Conservation (phyloP, 768 basidiomycete species). For the Pulveroboletus sp. region DNA sequence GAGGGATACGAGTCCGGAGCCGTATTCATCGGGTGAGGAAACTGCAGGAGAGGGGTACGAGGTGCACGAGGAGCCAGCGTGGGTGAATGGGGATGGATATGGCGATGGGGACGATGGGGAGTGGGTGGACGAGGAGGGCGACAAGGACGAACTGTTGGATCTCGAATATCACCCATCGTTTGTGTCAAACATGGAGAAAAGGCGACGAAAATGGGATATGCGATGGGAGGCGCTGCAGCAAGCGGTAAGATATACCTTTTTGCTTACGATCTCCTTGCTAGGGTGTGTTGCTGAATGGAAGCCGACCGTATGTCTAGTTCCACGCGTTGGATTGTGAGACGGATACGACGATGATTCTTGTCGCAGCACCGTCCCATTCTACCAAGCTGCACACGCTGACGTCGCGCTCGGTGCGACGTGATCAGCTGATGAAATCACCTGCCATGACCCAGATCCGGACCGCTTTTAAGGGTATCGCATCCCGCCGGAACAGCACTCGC, state of each 20-base stretch:
- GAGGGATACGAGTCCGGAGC: slow-evolving; percentile 74
- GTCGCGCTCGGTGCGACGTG: slow-evolving; percentile 66
- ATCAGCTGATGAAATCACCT: slow-evolving; percentile 43
- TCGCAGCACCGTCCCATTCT: slow-evolving; percentile 72
- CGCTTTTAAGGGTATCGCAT: slow-evolving; percentile 56
- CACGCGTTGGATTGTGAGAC: slow-evolving; percentile 76
- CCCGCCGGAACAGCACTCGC: slow-evolving; percentile 46
- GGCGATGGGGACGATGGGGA: slow-evolving; percentile 42
- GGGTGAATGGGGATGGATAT: slow-evolving; percentile 24
- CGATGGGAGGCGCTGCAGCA: slow-evolving; percentile 73
- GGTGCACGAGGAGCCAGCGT: slow-evolving; percentile 37
- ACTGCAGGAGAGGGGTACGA: slow-evolving; percentile 64
- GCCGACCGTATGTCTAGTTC: slow-evolving; percentile 43
- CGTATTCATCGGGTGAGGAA: slow-evolving; percentile 71
- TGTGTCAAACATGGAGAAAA: slow-evolving; percentile 59
- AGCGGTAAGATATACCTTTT: slow-evolving; percentile 43
- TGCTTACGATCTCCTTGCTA: not conserved
- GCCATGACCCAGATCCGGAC: slow-evolving; percentile 50
- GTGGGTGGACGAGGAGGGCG: slow-evolving; percentile 70
- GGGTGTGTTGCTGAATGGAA: slow-evolving; percentile 1
- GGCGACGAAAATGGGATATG: slow-evolving; percentile 67
- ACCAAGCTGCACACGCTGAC: slow-evolving; percentile 59
- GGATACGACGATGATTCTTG: slow-evolving; percentile 68
- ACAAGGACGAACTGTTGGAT: slow-evolving; percentile 66
- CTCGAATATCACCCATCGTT: slow-evolving; percentile 74